phyloP scores from a whole-genome alignment of 2,329 filamentous ascomycete genomes.

The Venturiaceae sp. region DNA sequence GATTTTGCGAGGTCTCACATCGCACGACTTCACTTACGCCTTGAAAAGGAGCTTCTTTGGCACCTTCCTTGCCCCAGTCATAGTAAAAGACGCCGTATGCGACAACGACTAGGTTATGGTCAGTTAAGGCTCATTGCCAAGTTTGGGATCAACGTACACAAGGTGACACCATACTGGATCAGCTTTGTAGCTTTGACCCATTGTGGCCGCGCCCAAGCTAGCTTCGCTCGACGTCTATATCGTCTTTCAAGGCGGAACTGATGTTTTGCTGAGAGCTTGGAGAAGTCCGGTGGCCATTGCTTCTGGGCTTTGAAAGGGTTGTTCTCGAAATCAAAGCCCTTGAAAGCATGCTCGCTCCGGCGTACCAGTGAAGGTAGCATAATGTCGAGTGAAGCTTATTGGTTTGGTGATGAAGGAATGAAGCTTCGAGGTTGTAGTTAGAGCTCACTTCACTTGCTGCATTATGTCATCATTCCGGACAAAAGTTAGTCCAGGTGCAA shows the following conservation, averaged over 20 bases:
- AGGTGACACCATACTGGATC: slow-evolving; percentile 51
- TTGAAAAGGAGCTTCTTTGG: slow-evolving; percentile 10
- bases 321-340: slow-evolving; percentile 32
- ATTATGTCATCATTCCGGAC: not conserved
- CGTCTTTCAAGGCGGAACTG: slow-evolving; percentile 72
- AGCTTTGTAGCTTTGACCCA: slow-evolving; percentile 59
- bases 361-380: slow-evolving; percentile 41
- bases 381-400: not conserved
- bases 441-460: not conserved
- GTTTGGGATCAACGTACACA: slow-evolving; percentile 38
- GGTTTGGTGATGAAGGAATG: not conserved
- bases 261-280: slow-evolving; percentile 57
- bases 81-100: slow-evolving; percentile 53
- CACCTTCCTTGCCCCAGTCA: slow-evolving; percentile 31
- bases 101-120: slow-evolving; percentile 35
- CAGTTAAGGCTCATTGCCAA: slow-evolving; percentile 18
- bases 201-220: slow-evolving; percentile 51
- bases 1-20: not conserved
- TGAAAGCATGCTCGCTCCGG: slow-evolving; percentile 21
- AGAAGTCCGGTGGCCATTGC: slow-evolving; percentile 70
- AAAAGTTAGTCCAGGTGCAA: not conserved
- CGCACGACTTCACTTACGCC: slow-evolving; percentile 7
- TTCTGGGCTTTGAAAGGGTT: slow-evolving; percentile 59
- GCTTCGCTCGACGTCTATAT: slow-evolving; percentile 59
- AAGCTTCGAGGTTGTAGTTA: not conserved